phyloP scores from a whole-genome alignment of 768 basidiomycete species.

The Mycena vulgaris region DNA sequence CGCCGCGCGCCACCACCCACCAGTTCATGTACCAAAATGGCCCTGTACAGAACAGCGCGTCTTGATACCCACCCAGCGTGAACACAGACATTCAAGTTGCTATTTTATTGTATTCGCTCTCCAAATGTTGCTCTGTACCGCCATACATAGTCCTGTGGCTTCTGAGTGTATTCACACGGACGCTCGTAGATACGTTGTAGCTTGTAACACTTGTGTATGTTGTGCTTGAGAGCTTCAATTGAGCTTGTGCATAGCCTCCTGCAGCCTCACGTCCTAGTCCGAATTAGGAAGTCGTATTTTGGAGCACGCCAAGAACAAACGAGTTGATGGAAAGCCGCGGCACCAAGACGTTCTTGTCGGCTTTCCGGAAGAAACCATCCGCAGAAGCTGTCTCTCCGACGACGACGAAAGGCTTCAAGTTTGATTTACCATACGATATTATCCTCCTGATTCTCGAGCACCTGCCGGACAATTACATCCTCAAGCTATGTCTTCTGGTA shows the following conservation, averaged over 20 bases:
- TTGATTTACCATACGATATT: constrained; percentile 19
- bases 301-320: neutral
- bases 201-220: neutral
- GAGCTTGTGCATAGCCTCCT: no score
- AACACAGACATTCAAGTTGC: neutral
- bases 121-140: neutral
- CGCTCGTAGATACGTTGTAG: neutral
- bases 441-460: neutral
- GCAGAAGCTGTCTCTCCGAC: neutral
- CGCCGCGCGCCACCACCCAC: constrained; percentile 12
- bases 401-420: neutral
- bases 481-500: constrained; percentile 25
- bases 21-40: constrained; percentile 31
- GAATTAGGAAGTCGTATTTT: neutral
- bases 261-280: neutral
- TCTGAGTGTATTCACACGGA: constrained; percentile 14
- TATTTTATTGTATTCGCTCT: neutral
- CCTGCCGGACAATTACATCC: constrained; percentile 1
- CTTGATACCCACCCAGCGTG: neutral
- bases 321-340: no score
- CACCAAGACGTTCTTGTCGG: constrained; percentile 9
- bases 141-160: constrained; percentile 1
- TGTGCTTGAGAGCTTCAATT: no score
- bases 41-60: constrained; percentile 5
- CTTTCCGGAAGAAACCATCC: neutral